Base-by-base conservation (phyloP, 371 early-diverging fungal genomes). In the Batrachochytrium dendrobatidis region DNA sequence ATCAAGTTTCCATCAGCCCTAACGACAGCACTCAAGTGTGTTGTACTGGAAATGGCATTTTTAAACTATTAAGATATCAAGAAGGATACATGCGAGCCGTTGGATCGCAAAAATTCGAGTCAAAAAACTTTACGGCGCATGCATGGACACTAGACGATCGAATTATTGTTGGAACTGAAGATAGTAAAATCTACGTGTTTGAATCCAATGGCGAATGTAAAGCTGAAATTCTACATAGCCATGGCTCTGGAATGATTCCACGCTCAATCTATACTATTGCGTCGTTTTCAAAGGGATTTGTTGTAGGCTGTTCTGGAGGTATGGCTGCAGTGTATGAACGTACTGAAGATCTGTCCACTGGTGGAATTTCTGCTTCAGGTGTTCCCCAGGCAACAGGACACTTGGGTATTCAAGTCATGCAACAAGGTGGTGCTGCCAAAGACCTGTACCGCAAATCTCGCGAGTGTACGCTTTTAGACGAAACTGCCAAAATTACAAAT, bases 1-100 rank as follows among this genome's bases (percentile, higher is more conserved):
- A 67, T 50, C 66, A 74, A 53, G 68, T 77, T 29, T 55, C 61
- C 25, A 76, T 81, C 67, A 72, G 73, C 39, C 81, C 81, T 18
- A 56, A 60, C 17, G 81, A 81, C 54, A 66, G 67, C 46, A 66
- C 76, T 18, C 72, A 73, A 51, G 35, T 81, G 15, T 72, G 65
- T 34, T 78, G 76, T 6, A 56, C 70, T 12, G 80, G 80, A 0
- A 63, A 62, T 45, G 75, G 75, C 17, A 68, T 74, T 28, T 72
- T 77, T 56, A 70, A 69, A 55, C 52, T 78, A 43, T 80, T 67
- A 22, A 61, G 79, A 53, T 79, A 70, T 59, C 58, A 56, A 54
- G 81, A 80, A 53, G 77, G 77, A 3, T 20, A 53, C 54, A 57
- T 80, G 63, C 74, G 75, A 65, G 51, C 64, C 17, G 54, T 77